These are phyloP conservation scores for Wickerhamomyces bovis DNA, from an alignment of 805 yeast species.

Conservation along the genomic window DNA sequence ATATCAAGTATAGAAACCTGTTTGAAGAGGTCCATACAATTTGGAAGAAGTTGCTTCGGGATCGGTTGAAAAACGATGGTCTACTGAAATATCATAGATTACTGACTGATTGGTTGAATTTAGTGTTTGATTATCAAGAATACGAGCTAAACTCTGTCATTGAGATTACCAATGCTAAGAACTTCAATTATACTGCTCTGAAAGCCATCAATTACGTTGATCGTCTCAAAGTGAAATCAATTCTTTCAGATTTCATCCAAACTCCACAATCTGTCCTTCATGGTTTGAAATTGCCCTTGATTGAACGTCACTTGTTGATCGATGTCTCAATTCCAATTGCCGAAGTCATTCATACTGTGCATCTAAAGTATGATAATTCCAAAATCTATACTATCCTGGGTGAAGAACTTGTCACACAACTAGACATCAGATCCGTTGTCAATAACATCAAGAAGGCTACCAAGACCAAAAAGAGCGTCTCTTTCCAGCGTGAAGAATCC, in stretches of 20 bases:
- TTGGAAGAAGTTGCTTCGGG: constrained; percentile 18
- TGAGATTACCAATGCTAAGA: not conserved
- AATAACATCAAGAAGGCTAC: not conserved
- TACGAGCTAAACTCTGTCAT: constrained; percentile 3
- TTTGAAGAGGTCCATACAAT: constrained; percentile 36
- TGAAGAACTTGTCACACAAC: constrained; percentile 44
- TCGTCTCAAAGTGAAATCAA: not conserved
- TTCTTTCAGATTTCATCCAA: not conserved
- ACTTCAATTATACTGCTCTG: not conserved
- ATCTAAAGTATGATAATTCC: constrained; percentile 30
- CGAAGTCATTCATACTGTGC: constrained; percentile 54
- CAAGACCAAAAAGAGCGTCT: constrained; percentile 15
- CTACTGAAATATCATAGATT: constrained; percentile 1
- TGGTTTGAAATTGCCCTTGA: not conserved
- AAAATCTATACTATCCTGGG: constrained; percentile 50
- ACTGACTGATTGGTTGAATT: not conserved
- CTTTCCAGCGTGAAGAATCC: constrained; percentile 16
- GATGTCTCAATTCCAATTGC: constrained; percentile 59
- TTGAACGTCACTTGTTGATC: constrained; percentile 31
- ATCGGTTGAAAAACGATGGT: constrained; percentile 5
- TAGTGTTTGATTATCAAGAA: constrained; percentile 6
- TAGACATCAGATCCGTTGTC: constrained; percentile 34
- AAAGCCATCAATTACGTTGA: not conserved
- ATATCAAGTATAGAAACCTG: constrained; percentile 40
- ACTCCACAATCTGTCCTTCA: not conserved